Base-by-base conservation (phyloP, 768 basidiomycete genomes). In the Cystofilobasidium capitatum region DNA sequence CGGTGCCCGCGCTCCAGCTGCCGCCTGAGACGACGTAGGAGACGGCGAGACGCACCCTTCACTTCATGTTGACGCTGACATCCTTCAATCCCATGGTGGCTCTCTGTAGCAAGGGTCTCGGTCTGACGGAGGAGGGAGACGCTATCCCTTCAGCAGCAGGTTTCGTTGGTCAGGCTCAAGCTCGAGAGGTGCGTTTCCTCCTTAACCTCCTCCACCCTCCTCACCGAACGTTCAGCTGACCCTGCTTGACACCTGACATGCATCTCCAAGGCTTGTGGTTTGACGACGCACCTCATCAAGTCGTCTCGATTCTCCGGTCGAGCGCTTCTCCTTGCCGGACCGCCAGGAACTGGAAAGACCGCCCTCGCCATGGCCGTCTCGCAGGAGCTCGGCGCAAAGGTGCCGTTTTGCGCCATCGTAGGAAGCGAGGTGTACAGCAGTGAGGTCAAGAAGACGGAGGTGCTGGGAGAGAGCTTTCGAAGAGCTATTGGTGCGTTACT, bases 361-460 rank as follows among this genome's bases (percentile, higher is more conserved):
- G 96, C 96, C 0, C 83, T 98, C 33, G 93, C 96, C 1, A 78
- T 98, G n/a, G 96, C 91, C 0, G 84, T 98, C 33, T 87, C 91
- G 8, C 93, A 97, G 69, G 96, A 98, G 73, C 83, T 99, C 0
- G 96, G 96, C 0, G 79, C 83, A 26, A 96, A 96, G 74, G 93
- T 97, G 0, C 96, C 96, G 0, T 98, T 99, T 76, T 97, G 94
- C 76, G 91, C 92, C 6, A 97, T 97, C 91, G 96, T 98, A 49
- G 96, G 96, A 0, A 88, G 86, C 24, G 96, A 99, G 78, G 96
- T 98, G 69, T 98, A 96, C 75, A 89, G 87, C 45, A 86, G 89
- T 3, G 94, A 98, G 78, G 92, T 99, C 65, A 98, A 98, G 81
- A 99, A 99, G 83, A 98, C 96, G 1, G 96, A 98, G 75, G 93